Percentiles rank a stretch among this genome's conserved stretches.
These are phyloP conservation scores for Aulographum hederae DNA, from an alignment of 2,329 filamentous ascomycete genomes.

Conservation along the genomic window DNA sequence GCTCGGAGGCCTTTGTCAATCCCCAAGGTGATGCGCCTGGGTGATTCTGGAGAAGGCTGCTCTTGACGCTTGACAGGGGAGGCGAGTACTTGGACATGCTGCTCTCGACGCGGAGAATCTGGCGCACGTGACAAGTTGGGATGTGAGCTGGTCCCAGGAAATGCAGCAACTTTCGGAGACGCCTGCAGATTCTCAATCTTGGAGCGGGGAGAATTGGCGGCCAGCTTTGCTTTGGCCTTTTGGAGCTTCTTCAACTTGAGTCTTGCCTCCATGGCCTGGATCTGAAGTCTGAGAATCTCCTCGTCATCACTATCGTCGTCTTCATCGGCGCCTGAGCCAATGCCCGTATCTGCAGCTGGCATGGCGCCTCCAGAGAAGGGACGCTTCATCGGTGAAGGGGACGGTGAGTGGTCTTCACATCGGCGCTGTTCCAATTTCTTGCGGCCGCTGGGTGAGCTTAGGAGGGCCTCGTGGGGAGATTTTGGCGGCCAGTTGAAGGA, in stretches of 20 bases:
- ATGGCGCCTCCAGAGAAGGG: conserved; percentile 4
- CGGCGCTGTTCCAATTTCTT: conserved; percentile 48
- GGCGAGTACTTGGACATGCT: conserved; percentile 54
- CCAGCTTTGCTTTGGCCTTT: conserved; percentile 35
- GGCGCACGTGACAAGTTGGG: neutral
- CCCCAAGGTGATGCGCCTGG: conserved; percentile 61
- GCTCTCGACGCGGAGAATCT: conserved; percentile 6
- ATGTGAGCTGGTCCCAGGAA: too few species aligned
- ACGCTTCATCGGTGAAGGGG: conserved; percentile 38
- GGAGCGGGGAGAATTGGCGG: too few species aligned
- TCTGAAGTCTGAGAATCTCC: conserved; percentile 69
- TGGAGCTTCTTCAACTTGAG: conserved; percentile 77
- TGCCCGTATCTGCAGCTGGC: neutral
- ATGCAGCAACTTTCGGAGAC: too few species aligned
- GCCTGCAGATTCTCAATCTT: too few species aligned
- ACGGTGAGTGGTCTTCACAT: conserved; percentile 21
- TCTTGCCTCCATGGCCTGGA: conserved; percentile 76
- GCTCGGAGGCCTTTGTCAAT: conserved; percentile 78
- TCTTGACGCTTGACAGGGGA: conserved; percentile 40
- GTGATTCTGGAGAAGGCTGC: conserved; percentile 45
- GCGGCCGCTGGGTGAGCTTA: conserved; percentile 61
- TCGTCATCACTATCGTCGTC: conserved; percentile 62
- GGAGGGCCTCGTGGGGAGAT: conserved; percentile 42
- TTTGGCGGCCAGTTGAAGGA: conserved; percentile 42
- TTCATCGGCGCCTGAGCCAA: conserved; percentile 26